Evolutionary conservation across 768 basidiomycete species (phyloP), one percentile per base, ranked within the genome.

Genomic region (Phallus indusiatus): DNA sequence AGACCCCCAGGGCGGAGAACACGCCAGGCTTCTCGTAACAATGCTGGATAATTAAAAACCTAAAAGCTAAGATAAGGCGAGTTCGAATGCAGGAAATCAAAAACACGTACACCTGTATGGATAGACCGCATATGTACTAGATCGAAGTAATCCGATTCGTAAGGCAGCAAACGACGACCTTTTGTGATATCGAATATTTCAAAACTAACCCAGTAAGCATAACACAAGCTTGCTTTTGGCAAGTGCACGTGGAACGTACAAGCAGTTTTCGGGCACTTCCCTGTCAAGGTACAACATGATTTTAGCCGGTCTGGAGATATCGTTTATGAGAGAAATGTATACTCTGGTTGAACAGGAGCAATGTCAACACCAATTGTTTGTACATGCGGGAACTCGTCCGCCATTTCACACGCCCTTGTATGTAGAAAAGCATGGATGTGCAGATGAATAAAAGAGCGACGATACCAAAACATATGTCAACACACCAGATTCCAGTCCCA

Each of bases 321-420:
- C 33, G 34, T 55, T 9, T 54, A 48, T 37, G 64, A 68, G 37
- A 55, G 56, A 42, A 17, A 59, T 53, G 66, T 78, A 64, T 69
- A 90, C 89, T 81, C 77, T 53, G 85, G 84, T 67, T 87, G 86
- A 46, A 87, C 80, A 62, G 85, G 85, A 21, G 85, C 89, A 64
- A 89, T 85, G 71, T 92, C 90, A 54, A 88, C 69, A 47, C 85
- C 90, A 64, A 78, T 75, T 68, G 90, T 88, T 64, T 72, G 71
- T 61, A 81, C 85, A 64, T 79, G 74, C 17, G 82, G 83, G 67
- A 85, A 91, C 53, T 75, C 74, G 50, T 67, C 69, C 56, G 85
- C 86, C 83, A 91, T 85, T 63, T 89, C 85, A 70, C 85, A 76
- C 4, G 83, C 74, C 89, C 89, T 91, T 67, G 62, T 56, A 54